phyloP scores from a whole-genome alignment of 2,329 filamentous ascomycete species.

The Elsinoe batatas region DNA sequence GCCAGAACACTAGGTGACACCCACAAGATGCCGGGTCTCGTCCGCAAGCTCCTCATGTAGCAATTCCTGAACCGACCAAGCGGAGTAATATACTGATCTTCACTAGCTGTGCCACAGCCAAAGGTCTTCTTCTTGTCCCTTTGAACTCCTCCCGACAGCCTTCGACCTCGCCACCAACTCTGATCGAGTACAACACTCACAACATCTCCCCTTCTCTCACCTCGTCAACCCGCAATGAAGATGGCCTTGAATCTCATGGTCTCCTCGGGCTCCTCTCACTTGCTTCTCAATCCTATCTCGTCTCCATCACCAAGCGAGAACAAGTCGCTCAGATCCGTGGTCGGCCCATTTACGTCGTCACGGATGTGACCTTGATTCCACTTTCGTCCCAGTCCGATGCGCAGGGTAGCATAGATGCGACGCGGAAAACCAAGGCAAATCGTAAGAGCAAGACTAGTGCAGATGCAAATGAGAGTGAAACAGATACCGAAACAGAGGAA shows the following conservation, averaged over 20 bases:
- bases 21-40: constrained; percentile 58
- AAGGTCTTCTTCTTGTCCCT: constrained; percentile 74
- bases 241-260: constrained; percentile 38
- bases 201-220: constrained; percentile 40
- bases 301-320: constrained; percentile 76
- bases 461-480: constrained; percentile 19
- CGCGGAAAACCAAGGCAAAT: constrained; percentile 36
- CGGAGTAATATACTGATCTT: not conserved
- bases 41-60: constrained; percentile 66
- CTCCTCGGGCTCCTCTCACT: constrained; percentile 68
- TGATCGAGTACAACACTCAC: constrained; percentile 58
- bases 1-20: not conserved
- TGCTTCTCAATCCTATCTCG: constrained; percentile 69
- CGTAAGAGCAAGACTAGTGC: not conserved
- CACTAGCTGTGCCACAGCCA: constrained; percentile 52
- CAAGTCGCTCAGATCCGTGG: constrained; percentile 83
- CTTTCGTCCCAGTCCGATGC: constrained; percentile 68
- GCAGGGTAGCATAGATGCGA: constrained; percentile 57
- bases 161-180: constrained; percentile 49
- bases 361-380: constrained; percentile 83
- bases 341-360: constrained; percentile 74
- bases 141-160: constrained; percentile 41
- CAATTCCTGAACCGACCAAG: not conserved
- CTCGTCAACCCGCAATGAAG: constrained; percentile 29
- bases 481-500: constrained; percentile 24